These are phyloP conservation scores for Podaxis sp. DNA, from an alignment of 768 basidiomycete species.

Conservation along the genomic window DNA sequence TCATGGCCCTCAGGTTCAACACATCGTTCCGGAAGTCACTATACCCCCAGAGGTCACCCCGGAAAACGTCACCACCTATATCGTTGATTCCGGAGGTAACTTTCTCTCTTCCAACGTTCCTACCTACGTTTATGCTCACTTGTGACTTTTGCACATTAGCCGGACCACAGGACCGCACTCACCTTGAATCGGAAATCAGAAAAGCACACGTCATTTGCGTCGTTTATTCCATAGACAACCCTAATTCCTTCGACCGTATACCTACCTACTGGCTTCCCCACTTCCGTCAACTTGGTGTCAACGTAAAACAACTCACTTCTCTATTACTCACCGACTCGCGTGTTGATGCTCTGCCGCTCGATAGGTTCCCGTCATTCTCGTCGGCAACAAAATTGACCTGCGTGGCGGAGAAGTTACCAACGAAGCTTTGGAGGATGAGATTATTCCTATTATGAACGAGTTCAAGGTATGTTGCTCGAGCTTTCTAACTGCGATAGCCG, in stretches of 20 bases:
- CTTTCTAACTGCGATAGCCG: conserved; percentile 11
- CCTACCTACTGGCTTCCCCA: conserved; percentile 98
- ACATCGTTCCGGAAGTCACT: conserved; percentile 94
- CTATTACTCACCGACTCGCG: background rate
- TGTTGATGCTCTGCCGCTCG: conserved; percentile 15
- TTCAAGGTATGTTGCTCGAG: conserved; percentile 71
- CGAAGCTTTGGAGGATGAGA: conserved; percentile 91
- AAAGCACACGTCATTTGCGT: conserved; percentile 98
- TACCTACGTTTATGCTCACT: background rate
- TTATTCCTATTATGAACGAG: conserved; percentile 96
- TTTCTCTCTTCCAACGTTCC: conserved; percentile 16
- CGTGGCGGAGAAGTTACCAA: conserved; percentile 93
- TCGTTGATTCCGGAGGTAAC: conserved; percentile 95
- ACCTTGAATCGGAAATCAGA: conserved; percentile 92
- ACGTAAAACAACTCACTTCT: conserved; percentile 48
- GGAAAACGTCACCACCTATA: conserved; percentile 96
- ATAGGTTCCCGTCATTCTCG: conserved; percentile 93
- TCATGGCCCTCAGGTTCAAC: conserved; percentile 68
- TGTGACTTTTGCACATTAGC: conserved; percentile 42
- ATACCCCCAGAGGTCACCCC: conserved; percentile 97
- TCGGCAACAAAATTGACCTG: conserved; percentile 98
- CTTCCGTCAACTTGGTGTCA: conserved; percentile 93
- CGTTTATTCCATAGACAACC: conserved; percentile 96
- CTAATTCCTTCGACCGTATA: conserved; percentile 94
- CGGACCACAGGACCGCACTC: conserved; percentile 78